These are phyloP conservation scores for Penicillium soppii DNA, from an alignment of 495 filamentous ascomycete species.

Conservation along the genomic window DNA sequence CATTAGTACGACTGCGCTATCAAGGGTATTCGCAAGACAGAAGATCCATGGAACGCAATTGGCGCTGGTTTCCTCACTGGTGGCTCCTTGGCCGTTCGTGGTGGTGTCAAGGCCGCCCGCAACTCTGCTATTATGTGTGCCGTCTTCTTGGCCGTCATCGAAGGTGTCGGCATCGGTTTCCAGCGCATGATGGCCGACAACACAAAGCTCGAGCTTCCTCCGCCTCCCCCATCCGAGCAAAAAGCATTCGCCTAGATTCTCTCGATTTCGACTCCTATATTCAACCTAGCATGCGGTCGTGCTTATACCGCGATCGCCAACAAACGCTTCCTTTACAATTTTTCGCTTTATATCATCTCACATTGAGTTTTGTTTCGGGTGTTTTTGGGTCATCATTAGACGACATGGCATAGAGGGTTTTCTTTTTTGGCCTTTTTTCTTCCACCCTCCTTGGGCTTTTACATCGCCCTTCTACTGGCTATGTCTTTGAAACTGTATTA, in stretches of 20 bases:
- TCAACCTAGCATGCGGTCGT: neutral
- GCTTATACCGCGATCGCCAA: neutral
- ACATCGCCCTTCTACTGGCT: slow-evolving; percentile 18
- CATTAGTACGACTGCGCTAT: slow-evolving; percentile 84
- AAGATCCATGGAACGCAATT: slow-evolving; percentile 95
- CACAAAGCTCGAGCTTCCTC: slow-evolving; percentile 68
- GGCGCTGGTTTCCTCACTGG: slow-evolving; percentile 97
- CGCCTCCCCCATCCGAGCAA: neutral
- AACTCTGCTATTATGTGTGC: slow-evolving; percentile 97
- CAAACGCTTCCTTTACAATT: neutral
- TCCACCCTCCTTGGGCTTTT: slow-evolving; percentile 15
- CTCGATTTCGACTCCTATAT: neutral
- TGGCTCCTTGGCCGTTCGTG: slow-evolving; percentile 84
- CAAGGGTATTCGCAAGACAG: slow-evolving; percentile 92
- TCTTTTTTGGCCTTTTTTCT: slow-evolving; percentile 26
- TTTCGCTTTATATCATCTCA: neutral
- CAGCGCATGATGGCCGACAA: slow-evolving; percentile 94
- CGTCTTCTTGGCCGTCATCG: slow-evolving; percentile 90
- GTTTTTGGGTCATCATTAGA: slow-evolving; percentile 39
- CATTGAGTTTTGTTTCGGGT: slow-evolving; percentile 41
- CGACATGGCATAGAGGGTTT: slow-evolving; percentile 43
- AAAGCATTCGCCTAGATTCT: neutral
- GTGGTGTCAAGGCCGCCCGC: slow-evolving; percentile 81
- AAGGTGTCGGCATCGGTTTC: slow-evolving; percentile 96
- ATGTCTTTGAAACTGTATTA: slow-evolving; percentile 32